Base-by-base conservation (phyloP, 139 green algal species). In the Raphidocelis subcapitata region DNA sequence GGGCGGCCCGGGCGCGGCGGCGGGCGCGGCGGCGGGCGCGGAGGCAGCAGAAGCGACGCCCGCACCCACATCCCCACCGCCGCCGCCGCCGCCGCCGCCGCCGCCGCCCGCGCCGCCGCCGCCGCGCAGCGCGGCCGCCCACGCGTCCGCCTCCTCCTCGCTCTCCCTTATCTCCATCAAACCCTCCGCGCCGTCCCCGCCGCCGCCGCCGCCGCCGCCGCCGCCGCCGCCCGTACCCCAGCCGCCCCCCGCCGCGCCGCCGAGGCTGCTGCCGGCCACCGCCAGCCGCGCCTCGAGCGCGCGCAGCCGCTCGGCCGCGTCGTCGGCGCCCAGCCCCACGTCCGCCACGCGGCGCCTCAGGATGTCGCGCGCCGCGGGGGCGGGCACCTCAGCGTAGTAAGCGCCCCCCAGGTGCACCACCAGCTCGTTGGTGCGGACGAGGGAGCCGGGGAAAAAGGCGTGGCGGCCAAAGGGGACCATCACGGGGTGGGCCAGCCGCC, bases 351-450 rank as follows among this genome's bases (percentile, higher is more conserved):
- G 72, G 14, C 82, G 55, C 26, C 33, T 49, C 65, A 87, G 68
- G 32, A 84, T 49, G 26, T 44, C 74, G 21, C 41, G 47, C 57
- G 82, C 79, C 57, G 76, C 26, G 18, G 36, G 31, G 16, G 82
- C 78, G 26, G 72, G 81, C 12, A 56, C 33, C 46, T 84, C 67
- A 28, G 76, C 67, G 31, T 74, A 73, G 57, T 82, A 74, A 12
- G 67, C 36, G 59, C 67, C 69, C 4, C 78, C 82, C 14, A 87
- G 49, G 36, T 73, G 75, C 47, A 87, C 67, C 20, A 75, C 72
- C 3, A 82, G 26, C 75, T 87, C 82, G 67, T 87, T 87, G 44
- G 82, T 87, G 75, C 79, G 82, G 5, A 66, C 65, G 24, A 87
- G 75, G 33, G 84, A 44, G 3, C 82, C 82, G 1, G 64, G 62